A percentile compares a stretch with the other conserved stretches of the same genome.
phyloP scores from a whole-genome alignment of 495 filamentous ascomycete genomes.

The Penicillium salamii region DNA sequence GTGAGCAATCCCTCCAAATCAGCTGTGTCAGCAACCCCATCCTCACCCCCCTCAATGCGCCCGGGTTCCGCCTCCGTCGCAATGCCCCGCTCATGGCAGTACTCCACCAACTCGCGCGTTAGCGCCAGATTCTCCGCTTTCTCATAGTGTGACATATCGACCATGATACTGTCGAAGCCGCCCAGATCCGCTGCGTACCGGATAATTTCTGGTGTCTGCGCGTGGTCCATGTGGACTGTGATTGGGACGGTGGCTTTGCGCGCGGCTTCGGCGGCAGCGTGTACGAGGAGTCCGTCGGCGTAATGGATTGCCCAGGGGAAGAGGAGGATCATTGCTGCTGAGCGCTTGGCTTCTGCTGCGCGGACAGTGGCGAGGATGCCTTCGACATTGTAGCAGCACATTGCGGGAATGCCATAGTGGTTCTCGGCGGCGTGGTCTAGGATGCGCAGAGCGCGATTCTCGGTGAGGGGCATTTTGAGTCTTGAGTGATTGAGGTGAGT shows the following conservation, averaged over 20 bases:
- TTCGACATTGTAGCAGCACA: constrained; percentile 87
- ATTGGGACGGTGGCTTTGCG: constrained; percentile 66
- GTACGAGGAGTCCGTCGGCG: constrained; percentile 59
- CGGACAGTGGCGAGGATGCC: constrained; percentile 75
- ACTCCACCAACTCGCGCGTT: constrained; percentile 66
- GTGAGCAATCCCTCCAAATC: constrained; percentile 74
- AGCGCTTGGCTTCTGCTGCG: constrained; percentile 70
- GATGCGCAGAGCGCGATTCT: constrained; percentile 67
- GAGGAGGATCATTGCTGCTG: constrained; percentile 77
- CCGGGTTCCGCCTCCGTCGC: constrained; percentile 80
- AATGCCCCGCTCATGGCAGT: constrained; percentile 73
- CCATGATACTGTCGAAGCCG: constrained; percentile 79
- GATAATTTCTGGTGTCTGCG: constrained; percentile 70
- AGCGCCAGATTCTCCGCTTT: constrained; percentile 74
- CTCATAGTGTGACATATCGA: constrained; percentile 80
- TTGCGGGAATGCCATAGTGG: constrained; percentile 69
- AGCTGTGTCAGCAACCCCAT: constrained; percentile 73
- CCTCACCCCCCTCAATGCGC: constrained; percentile 80
- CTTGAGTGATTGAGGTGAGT: no score
- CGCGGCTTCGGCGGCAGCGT: constrained; percentile 61
- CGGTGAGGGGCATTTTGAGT: constrained; percentile 52
- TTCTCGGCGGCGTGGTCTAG: constrained; percentile 63
- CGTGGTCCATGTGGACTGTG: constrained; percentile 75
- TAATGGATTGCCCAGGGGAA: constrained; percentile 84
- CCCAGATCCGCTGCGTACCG: constrained; percentile 60